Conservation (phyloP, 148 eudicot species). For the Euryodendron excelsum region DNA sequence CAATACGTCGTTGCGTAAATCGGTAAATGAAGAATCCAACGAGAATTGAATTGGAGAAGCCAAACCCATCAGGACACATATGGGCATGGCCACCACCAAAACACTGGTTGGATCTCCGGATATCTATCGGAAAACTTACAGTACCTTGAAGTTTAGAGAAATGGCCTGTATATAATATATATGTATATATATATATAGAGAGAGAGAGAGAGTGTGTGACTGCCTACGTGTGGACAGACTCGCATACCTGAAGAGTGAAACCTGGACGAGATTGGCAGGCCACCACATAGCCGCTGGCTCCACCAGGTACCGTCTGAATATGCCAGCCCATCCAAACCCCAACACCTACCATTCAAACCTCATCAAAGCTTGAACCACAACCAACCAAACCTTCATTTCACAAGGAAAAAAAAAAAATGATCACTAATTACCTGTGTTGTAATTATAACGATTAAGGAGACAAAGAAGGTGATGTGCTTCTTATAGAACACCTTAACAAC, state of each 20-base stretch:
- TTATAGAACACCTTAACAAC: conserved; percentile 85
- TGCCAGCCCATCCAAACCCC: conserved; percentile 99
- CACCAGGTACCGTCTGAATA: conserved; percentile 78
- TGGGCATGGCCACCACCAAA: background rate
- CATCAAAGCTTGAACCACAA: background rate
- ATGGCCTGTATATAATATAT: too few species aligned
- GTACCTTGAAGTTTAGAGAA: too few species aligned
- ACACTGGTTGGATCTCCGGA: background rate
- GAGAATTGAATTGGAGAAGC: too few species aligned
- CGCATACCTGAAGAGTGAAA: conserved; percentile 86
- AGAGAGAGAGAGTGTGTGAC: too few species aligned
- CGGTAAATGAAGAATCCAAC: too few species aligned
- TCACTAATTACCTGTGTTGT: conserved; percentile 85
- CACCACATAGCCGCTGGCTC: conserved; percentile 99
- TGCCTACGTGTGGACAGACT: too few species aligned
- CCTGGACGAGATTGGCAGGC: conserved; percentile 96
- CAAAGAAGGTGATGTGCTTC: conserved; percentile 73
- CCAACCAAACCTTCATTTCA: background rate
- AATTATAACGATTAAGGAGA: conserved; percentile 70
- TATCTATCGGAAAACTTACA: background rate
- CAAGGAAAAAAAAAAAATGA: too few species aligned
- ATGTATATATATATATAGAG: too few species aligned
- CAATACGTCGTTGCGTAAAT: too few species aligned
- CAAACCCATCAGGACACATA: too few species aligned
- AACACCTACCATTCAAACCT: conserved; percentile 66